Conservation (phyloP, 2,329 filamentous ascomycete species). For the Aspergillus caelatus region DNA sequence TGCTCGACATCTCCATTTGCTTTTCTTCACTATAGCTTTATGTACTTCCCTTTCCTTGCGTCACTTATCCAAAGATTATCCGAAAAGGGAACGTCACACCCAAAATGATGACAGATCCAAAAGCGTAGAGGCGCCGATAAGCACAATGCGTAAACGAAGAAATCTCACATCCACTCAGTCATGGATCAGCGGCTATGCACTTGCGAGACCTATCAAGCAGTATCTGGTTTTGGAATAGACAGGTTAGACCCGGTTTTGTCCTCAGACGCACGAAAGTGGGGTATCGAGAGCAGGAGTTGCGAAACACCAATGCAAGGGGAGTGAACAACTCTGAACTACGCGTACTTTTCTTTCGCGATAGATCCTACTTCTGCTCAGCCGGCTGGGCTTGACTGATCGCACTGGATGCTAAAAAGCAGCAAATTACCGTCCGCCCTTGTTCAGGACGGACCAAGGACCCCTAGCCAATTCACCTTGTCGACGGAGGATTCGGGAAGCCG, state of each 20-base stretch:
- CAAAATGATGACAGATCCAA: slow-evolving; percentile 8
- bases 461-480: slow-evolving; percentile 48
- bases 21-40: not conserved
- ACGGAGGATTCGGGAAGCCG: slow-evolving; percentile 27
- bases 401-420: slow-evolving; percentile 19
- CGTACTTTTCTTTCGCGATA: not conserved
- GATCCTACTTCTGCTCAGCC: not conserved
- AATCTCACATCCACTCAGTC: slow-evolving; percentile 18
- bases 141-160: slow-evolving; percentile 11
- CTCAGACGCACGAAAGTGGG: slow-evolving; percentile 8
- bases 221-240: slow-evolving; percentile 8
- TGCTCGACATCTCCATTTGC: slow-evolving; percentile 14
- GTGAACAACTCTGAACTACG: not conserved
- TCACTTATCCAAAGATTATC: slow-evolving; percentile 2
- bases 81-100: not conserved
- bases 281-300: not conserved
- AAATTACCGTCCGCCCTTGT: slow-evolving; percentile 55
- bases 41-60: not conserved
- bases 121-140: slow-evolving; percentile 3
- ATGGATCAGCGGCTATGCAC: slow-evolving; percentile 11
- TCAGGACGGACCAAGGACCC: slow-evolving; percentile 55
- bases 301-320: slow-evolving; percentile 11
- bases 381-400: not conserved
- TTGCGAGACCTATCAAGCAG: slow-evolving; percentile 1
- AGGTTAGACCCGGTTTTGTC: not conserved